phyloP scores from a whole-genome alignment of 225 moss, liverwort and hornwort genomes.

The Antitrichia curtipendula region DNA sequence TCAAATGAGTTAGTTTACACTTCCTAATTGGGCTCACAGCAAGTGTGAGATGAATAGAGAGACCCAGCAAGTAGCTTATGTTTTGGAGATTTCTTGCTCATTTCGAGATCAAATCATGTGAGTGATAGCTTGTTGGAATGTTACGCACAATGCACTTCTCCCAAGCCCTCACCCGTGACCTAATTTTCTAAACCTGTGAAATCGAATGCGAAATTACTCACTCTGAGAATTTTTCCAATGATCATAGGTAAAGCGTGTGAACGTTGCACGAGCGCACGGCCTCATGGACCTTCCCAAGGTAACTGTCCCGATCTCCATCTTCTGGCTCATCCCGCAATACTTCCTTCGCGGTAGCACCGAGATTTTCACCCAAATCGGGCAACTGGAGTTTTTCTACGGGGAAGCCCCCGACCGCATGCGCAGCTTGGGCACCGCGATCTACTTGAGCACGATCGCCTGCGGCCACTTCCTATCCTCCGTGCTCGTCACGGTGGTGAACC shows the following conservation, averaged over 20 bases:
- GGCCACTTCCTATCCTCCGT: conserved; percentile 52
- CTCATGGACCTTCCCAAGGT: conserved; percentile 17
- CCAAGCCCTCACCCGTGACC: neutral
- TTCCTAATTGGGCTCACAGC: neutral
- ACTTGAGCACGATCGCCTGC: conserved; percentile 47
- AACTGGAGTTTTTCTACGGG: conserved; percentile 60
- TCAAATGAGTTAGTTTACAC: neutral
- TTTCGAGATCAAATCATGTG: neutral
- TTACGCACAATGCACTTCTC: neutral
- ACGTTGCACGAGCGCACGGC: conserved; percentile 14
- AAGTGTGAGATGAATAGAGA: neutral
- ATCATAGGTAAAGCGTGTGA: conserved; percentile 36
- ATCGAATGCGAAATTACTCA: neutral
- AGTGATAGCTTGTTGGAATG: neutral
- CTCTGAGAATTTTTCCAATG: neutral
- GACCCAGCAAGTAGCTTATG: neutral
- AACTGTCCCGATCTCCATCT: conserved; percentile 41
- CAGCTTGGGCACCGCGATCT: conserved; percentile 51
- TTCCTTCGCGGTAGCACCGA: conserved; percentile 46
- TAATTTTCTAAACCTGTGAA: neutral
- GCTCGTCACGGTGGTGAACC: conserved; percentile 38
- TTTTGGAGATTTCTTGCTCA: neutral
- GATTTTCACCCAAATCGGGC: conserved; percentile 55
- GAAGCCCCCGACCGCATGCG: conserved; percentile 55
- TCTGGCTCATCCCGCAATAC: conserved; percentile 67